Conservation (phyloP, 2,329 filamentous ascomycete genomes). For the Botrytis fabae region DNA sequence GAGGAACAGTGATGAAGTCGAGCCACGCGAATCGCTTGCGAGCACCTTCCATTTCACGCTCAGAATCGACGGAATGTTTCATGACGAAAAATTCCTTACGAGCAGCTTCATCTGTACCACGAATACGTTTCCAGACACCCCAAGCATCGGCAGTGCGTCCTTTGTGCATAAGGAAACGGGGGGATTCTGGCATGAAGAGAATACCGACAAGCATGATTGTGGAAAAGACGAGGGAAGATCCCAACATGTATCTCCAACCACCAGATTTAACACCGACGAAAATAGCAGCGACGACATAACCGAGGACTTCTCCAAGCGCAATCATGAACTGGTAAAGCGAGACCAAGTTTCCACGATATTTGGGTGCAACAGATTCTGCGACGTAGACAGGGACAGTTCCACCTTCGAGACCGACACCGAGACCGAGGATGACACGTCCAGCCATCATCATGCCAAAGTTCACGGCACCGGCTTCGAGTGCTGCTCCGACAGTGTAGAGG, state of each 20-base stretch:
- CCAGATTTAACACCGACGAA: slow-evolving; percentile 65
- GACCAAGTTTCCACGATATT: slow-evolving; percentile 69
- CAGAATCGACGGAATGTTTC: slow-evolving; percentile 57
- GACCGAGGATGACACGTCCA: slow-evolving; percentile 66
- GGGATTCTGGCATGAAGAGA: slow-evolving; percentile 70
- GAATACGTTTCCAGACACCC: slow-evolving; percentile 72
- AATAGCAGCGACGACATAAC: slow-evolving; percentile 71
- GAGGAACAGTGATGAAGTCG: slow-evolving; percentile 70
- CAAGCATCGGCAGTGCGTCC: slow-evolving; percentile 59
- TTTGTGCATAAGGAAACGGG: slow-evolving; percentile 71
- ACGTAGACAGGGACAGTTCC: slow-evolving; percentile 76
- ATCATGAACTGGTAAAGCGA: slow-evolving; percentile 77
- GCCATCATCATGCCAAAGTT: slow-evolving; percentile 72
- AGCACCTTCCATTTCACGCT: slow-evolving; percentile 48
- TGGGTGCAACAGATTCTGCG: slow-evolving; percentile 68
- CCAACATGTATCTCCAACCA: slow-evolving; percentile 74
- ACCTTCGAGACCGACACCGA: slow-evolving; percentile 71
- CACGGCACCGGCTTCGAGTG: slow-evolving; percentile 65
- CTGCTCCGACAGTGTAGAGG: slow-evolving; percentile 69
- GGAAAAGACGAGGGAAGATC: slow-evolving; percentile 69
- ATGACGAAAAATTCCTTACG: slow-evolving; percentile 72
- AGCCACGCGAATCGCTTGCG: slow-evolving; percentile 64
- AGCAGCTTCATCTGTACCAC: slow-evolving; percentile 58
- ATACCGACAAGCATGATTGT: slow-evolving; percentile 63
- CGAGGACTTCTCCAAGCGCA: slow-evolving; percentile 70